Base-by-base conservation (phyloP, 1,284 basidiomycete species). In the Trametes polyzona region DNA sequence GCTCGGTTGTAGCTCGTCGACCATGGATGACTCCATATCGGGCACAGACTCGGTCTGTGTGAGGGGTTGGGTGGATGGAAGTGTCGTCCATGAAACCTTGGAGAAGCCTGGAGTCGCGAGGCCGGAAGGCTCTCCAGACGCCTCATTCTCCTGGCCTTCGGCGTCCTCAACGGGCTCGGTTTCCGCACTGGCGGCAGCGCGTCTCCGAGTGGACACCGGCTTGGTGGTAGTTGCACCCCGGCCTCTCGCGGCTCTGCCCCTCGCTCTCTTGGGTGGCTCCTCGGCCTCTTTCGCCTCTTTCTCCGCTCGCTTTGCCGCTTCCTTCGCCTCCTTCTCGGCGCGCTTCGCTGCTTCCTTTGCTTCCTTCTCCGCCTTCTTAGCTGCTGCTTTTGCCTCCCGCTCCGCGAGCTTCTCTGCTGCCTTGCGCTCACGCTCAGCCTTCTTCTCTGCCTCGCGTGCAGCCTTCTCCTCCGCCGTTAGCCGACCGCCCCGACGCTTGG, bases 1-100 rank as follows among this genome's bases (percentile, higher is more conserved):
- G 53, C 75, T 78, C 9, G 76, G 68, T 42, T 63, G 66, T 16
- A 78, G 61, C 63, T 80, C 74, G 52, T 81, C 79, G 41, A 74
- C 8, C 58, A 65, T 68, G 5, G 68, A 54, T 12, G 71, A 66
- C 14, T 67, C 64, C 8, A 51, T 52, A 4, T 67, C 66, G 14
- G 57, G 58, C 10, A 60, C 44, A 7, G 65, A 61, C 35, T 64
- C 61, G 8, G 52, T 42, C 32, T 58, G 55, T 11, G 55, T 57
- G 41, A 52, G 44, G 3, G 44, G 48, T 17, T 50, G 63, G 23
- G 49, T 52, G 27, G 52, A 50, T 2, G 53, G 54, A 10, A 68
- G 52, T 7, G 61, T 58, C 3, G 66, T 61, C 71, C 71, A 71
- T 16, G 68, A 62, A 1, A 59, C 59, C 35, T 54, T 55, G 12